Conservation (phyloP, 306 rosid genomes). For the Mucuna pruriens region DNA sequence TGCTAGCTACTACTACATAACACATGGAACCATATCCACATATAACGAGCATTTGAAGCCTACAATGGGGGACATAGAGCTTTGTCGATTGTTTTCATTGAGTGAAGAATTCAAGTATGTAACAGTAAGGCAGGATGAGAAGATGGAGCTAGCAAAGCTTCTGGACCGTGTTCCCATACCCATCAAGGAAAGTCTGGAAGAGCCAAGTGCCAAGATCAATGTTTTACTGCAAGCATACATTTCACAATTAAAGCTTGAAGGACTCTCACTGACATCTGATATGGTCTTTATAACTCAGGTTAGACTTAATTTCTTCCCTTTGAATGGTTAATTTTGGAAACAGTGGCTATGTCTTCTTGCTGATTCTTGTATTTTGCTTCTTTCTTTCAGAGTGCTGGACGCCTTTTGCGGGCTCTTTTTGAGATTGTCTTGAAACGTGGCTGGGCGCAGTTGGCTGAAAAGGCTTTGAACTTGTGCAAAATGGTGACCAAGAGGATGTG, state of each 20-base stretch:
- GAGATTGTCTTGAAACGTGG: slow-evolving; percentile 92
- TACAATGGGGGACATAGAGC: slow-evolving; percentile 93
- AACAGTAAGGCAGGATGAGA: slow-evolving; percentile 91
- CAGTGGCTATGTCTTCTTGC: not conserved
- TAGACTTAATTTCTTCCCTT: not conserved
- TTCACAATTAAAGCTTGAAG: slow-evolving; percentile 93
- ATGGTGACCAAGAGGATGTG: slow-evolving; percentile 95
- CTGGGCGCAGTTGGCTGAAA: slow-evolving; percentile 94
- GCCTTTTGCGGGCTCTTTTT: slow-evolving; percentile 97
- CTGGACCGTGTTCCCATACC: slow-evolving; percentile 95
- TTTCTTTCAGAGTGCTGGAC: slow-evolving; percentile 86
- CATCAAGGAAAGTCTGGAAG: slow-evolving; percentile 95
- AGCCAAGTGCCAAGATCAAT: slow-evolving; percentile 96
- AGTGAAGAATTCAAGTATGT: slow-evolving; percentile 98
- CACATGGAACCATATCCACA: slow-evolving; percentile 91
- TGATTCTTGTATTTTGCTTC: slow-evolving; percentile 26
- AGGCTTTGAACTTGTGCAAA: slow-evolving; percentile 90
- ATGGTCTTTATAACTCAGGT: slow-evolving; percentile 99
- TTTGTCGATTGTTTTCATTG: slow-evolving; percentile 87
- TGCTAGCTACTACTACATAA: slow-evolving; percentile 93
- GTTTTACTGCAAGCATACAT: slow-evolving; percentile 93
- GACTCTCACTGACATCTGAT: slow-evolving; percentile 90
- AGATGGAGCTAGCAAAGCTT: slow-evolving; percentile 89
- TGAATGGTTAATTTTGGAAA: not conserved
- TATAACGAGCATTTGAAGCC: slow-evolving; percentile 97